Percentiles rank a stretch among this genome's conserved stretches.
Evolutionary conservation across 345 rosid species (phyloP).

Genomic region (Garcia nutans): DNA sequence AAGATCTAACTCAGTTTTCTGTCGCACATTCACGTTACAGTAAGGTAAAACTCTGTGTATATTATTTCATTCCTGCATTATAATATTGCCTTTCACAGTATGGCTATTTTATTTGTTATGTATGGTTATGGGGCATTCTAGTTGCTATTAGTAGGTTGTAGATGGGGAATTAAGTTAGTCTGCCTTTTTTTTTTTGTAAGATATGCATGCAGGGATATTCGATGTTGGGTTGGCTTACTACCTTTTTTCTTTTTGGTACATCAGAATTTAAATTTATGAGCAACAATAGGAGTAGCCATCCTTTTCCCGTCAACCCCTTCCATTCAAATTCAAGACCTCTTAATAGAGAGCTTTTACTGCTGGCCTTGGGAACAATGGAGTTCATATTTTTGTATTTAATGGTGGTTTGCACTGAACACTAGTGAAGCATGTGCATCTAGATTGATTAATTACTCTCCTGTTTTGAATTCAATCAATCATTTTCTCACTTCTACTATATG

Average conservation of each 20-base stretch:
- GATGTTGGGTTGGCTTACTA: too few relatives aligned
- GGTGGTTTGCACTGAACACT: background rate
- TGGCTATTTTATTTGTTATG: background rate
- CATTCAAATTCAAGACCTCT: too few relatives aligned
- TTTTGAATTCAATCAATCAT: background rate
- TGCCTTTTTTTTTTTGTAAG: background rate
- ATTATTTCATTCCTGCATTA: background rate
- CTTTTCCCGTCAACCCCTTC: too few relatives aligned
- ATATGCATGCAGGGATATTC: background rate
- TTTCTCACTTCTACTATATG: conserved; percentile 34
- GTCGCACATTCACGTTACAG: conserved; percentile 90
- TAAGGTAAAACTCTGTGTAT: conserved; percentile 52
- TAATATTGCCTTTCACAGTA: background rate
- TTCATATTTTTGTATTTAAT: background rate
- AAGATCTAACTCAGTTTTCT: conserved; percentile 82
- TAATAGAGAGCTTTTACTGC: too few relatives aligned
- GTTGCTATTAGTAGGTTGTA: too few relatives aligned
- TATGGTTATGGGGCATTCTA: background rate
- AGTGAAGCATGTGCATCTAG: conserved; percentile 4
- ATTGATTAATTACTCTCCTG: conserved; percentile 16
- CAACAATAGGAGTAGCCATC: too few relatives aligned
- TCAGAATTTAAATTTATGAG: too few relatives aligned
- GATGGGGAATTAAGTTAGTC: background rate
- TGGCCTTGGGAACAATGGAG: too few relatives aligned
- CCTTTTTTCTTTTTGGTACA: too few relatives aligned